phyloP scores from a whole-genome alignment of 345 rosid genomes.

The Gossypium arboreum region DNA sequence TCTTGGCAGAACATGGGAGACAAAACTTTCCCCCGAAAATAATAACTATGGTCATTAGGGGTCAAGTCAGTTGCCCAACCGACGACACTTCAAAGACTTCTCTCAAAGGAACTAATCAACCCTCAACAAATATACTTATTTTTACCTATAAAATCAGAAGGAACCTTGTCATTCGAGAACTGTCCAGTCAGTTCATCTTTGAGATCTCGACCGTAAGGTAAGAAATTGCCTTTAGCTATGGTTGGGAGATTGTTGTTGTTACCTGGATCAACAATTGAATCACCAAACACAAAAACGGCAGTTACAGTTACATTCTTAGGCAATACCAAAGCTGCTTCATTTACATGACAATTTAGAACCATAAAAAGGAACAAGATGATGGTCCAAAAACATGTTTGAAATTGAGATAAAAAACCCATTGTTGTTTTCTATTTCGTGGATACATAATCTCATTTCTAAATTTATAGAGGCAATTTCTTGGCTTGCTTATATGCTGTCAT shows the following conservation, averaged over 20 bases:
- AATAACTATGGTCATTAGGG: no score
- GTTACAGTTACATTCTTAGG: constrained; percentile 38
- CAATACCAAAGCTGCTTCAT: background rate
- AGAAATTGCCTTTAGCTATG: constrained; percentile 49
- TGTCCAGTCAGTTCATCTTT: constrained; percentile 66
- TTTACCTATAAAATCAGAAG: constrained; percentile 61
- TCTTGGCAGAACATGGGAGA: no score
- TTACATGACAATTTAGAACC: background rate
- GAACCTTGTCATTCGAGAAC: constrained; percentile 70
- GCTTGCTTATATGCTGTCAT: background rate
- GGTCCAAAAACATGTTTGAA: background rate
- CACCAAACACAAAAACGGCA: constrained; percentile 68
- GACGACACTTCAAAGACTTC: no score
- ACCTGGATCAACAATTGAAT: constrained; percentile 79
- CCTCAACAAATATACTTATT: no score
- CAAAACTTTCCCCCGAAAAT: no score
- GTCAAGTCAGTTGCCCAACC: no score
- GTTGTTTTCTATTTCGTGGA: background rate
- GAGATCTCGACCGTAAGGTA: constrained; percentile 67
- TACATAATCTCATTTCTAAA: background rate
- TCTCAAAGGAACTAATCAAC: no score
- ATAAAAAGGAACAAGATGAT: background rate
- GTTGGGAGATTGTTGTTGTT: constrained; percentile 63
- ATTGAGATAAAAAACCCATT: background rate
- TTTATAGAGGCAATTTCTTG: background rate